Evolutionary conservation across 1,284 basidiomycete species (phyloP), one percentile per base, ranked within the genome.

Genomic region (Leccinum laetum): DNA sequence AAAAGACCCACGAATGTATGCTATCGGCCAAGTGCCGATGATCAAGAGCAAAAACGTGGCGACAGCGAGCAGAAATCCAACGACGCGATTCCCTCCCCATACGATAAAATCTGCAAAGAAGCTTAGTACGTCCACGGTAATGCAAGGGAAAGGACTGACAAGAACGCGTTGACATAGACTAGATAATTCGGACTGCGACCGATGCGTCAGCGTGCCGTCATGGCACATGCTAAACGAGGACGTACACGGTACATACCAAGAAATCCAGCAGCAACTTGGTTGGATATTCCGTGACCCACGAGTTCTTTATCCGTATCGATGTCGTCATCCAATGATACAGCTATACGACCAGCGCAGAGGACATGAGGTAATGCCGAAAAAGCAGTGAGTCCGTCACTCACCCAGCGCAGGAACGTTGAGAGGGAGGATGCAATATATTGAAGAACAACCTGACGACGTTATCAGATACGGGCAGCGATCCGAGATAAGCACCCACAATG

Each of bases 281-380:
- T 99, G 2, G 95, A 96, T 66, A 94, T 89, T 5, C 97, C 97
- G 75, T 99, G 97, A 1, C 88, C 95, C 52, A 98, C 86, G 1
- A 99, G 88, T 76, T 99, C 97, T 65, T 91, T 90, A 75, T 99
- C 92, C 2, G 96, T 96, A 71, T 98, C 90, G 64, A 98, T 89
- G 63, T 99, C 96, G 74, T 94, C 91, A 69, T 92, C 86, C 46
- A 99, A 82, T 9, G 94, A 96, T n/a, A 99, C 93, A 59, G 91
- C 92, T 92, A 61, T 44, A n/a, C 21, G 18, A 58, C 24, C 21
- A 21, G 21, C 52, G 11, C 13, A 29, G 5, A 55, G 24, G 32
- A 18, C n/a, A 21, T 16, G 13, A 67, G 21, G 18, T 13, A 3
- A 58, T 21, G 5, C 8, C 3, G 2, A 2, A 3, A 35, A 3